Evolutionary conservation across 73 alveolate genomes (phyloP).

Genomic region (Symbiodinium natans): DNA sequence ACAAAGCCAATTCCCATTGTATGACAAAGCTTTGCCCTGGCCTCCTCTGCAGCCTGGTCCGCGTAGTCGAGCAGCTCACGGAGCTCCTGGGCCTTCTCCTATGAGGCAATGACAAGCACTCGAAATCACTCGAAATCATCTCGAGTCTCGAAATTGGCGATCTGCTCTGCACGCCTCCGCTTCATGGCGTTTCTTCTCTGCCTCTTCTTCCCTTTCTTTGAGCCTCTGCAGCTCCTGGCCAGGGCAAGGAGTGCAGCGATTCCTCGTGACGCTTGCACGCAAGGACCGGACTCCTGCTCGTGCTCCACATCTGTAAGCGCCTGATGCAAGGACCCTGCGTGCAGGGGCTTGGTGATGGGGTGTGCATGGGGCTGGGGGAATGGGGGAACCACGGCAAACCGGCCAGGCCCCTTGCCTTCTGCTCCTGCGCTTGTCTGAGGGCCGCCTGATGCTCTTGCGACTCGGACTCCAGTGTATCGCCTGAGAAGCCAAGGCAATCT

Average conservation of each 20-base stretch:
- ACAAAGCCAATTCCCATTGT: too few species aligned
- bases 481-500: neutral
- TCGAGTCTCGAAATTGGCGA: too few species aligned
- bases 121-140: too few species aligned
- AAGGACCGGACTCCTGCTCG: neutral
- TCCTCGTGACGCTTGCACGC: neutral
- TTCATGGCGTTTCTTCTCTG: constrained; percentile 64
- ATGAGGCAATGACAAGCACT: neutral
- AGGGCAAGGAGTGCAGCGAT: too few species aligned
- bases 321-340: neutral
- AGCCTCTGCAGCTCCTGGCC: constrained; percentile 77
- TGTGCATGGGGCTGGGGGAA: too few species aligned
- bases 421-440: constrained; percentile 35
- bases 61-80: constrained; percentile 91
- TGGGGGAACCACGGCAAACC: neutral
- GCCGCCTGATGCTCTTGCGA: constrained; percentile 74
- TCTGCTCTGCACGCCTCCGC: constrained; percentile 2
- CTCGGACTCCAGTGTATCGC: constrained; percentile 61
- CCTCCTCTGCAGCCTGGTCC: constrained; percentile 88
- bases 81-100: constrained; percentile 84
- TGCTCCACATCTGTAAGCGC: constrained; percentile 54
- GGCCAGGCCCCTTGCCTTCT: neutral
- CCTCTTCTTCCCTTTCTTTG: constrained; percentile 72
- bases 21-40: too few species aligned
- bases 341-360: too few species aligned